phyloP scores from a whole-genome alignment of 257 asterid genomes.

The Avicennia marina region DNA sequence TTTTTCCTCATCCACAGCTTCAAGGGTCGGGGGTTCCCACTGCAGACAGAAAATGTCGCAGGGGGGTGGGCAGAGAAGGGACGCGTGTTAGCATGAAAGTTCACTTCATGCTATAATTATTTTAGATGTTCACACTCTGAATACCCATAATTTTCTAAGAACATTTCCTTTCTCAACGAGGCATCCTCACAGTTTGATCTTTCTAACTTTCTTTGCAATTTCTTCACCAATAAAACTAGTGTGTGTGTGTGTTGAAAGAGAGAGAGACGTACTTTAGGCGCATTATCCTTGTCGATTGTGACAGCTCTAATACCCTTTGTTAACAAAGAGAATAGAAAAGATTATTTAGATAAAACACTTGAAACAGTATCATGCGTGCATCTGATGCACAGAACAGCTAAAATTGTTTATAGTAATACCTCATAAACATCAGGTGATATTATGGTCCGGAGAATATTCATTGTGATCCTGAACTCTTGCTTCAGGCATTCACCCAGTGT shows the following conservation, averaged over 20 bases:
- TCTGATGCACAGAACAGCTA: neutral
- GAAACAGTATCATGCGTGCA: neutral
- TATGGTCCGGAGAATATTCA: slow-evolving; percentile 52
- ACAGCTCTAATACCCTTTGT: slow-evolving; percentile 84
- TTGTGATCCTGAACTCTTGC: slow-evolving; percentile 82
- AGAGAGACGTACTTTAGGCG: slow-evolving; percentile 53
- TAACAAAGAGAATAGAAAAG: neutral
- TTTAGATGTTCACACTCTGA: no score
- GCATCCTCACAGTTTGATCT: neutral
- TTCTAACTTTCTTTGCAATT: no score
- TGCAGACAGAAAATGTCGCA: slow-evolving; percentile 19
- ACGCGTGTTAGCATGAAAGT: neutral
- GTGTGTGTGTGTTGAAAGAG: neutral
- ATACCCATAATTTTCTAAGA: no score
- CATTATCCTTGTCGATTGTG: slow-evolving; percentile 77
- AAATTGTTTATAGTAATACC: slow-evolving; percentile 31
- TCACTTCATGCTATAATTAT: no score
- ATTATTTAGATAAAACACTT: neutral
- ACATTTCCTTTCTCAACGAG: no score
- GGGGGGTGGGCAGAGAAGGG: neutral
- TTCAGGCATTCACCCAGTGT: slow-evolving; percentile 60
- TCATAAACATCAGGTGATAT: slow-evolving; percentile 81
- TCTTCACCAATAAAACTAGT: no score
- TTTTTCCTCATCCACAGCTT: slow-evolving; percentile 43
- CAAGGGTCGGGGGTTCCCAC: slow-evolving; percentile 79